Base-by-base conservation (phyloP, 305 asterid genomes). In the Solanum chacoense region DNA sequence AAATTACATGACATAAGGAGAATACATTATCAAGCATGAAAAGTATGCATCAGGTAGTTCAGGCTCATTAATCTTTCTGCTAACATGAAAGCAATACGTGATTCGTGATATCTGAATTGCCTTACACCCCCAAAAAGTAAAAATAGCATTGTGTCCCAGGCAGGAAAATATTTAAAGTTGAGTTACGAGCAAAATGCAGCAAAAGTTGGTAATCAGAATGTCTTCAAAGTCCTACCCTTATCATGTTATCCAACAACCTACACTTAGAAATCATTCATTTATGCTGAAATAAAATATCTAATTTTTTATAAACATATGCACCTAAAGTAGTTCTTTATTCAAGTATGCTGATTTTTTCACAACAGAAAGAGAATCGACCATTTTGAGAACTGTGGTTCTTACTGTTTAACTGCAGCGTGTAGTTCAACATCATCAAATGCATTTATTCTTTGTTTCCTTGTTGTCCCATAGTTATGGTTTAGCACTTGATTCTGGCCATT, bases 181-280 rank as follows among this genome's bases (percentile, higher is more conserved):
- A 83, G 40, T 50, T 31, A 50, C 87, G 11, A 83, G 73, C 29
- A 13, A 83, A 83, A 50, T 83, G 87, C 87, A 20, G 73, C 28
- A 31, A 50, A 83, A 83, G 87, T 83, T 83, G 73, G 87, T 83
- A 6, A 83, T 50, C 42, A 11, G 11, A 45, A 50, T 31, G 87
- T 11, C 87, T 45, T 55, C 73, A 6, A 83, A 29, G 40, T 50
- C 40, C 29, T 81, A 81, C 5, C 40, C 73, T 50, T 20, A 22
- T 50, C 87, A 20, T 83, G 87, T 83, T 83, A 50, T 83, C 42
- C 87, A 83, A 83, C 42, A 83, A 83, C 87, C 87, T 5, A 50
- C 31, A 83, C 73, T 83, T 31, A 29, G 40, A 83, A 83, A 83
- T 29, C 42, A 50, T 45, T 28, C 73, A 50, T 45, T 9, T 83